Evolutionary conservation across 2,329 filamentous ascomycete species (phyloP), one percentile per base, ranked within the genome.

Genomic region (Zarea fungicola): DNA sequence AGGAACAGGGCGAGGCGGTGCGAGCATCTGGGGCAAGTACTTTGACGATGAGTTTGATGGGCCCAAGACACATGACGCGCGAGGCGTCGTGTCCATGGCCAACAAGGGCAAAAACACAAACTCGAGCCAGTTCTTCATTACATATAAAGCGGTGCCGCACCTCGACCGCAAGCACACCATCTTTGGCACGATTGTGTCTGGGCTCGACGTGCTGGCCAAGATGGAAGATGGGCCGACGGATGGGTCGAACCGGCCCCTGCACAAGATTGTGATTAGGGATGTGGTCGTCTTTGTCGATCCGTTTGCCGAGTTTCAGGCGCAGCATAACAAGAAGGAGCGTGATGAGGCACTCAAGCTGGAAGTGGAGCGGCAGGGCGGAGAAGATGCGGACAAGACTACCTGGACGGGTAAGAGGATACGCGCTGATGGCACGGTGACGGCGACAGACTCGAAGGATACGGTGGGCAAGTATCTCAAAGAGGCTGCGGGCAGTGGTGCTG

Each of bases 41-140:
- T 99, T 99, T 61, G 77, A 85, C 46, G 93, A 99, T 65, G 93
- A 99, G 64, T 85, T 97, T 54, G 90, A 96, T 14, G 90, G 91
- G 0, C 89, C 92, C 0, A 68, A 90, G 34, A 86, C 84, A n/a
- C 93, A 99, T 60, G 85, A 89, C 61, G 71, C 77, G 0, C 77
- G 91, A 23, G 93, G 93, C 11, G 11, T 25, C 23, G 65, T 70
- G 22, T 90, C 85, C 57, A 99, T 99, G 93, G 93, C 93, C 34
- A 99, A 99, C 68, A 99, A 99, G 65, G 93, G 93, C 51, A 96
- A 96, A 63, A 92, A 96, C 62, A 97, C 92, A 19, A 99, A 99
- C 68, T 93, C 88, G 8, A 89, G 83, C 57, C 93, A 99, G 67
- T 99, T 84, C 64, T 99, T 97, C 74, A 87, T 99, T 62, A 88